These are phyloP conservation scores for Malus asiatica DNA, from an alignment of 306 rosid genomes.

Conservation along the genomic window DNA sequence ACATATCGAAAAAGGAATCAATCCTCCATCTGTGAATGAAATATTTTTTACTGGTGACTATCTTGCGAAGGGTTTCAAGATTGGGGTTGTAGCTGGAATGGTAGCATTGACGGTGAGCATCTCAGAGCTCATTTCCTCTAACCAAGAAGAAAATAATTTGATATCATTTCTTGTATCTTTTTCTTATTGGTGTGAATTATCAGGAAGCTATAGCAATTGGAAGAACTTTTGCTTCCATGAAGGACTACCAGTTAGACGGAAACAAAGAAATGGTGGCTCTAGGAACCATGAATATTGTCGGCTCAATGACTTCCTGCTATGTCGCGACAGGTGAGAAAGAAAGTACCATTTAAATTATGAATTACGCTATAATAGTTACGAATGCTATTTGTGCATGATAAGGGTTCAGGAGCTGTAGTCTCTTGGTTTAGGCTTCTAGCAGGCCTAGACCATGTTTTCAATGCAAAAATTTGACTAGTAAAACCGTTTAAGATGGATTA, in stretches of 20 bases:
- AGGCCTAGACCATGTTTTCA: not conserved
- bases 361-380: not conserved
- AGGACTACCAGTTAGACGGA: conserved; percentile 90
- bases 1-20: conserved; percentile 70
- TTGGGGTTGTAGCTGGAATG: conserved; percentile 83
- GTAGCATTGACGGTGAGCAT: conserved; percentile 76
- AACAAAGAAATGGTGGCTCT: conserved; percentile 97
- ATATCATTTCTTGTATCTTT: conserved; percentile 5
- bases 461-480: not conserved
- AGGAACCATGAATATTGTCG: conserved; percentile 86
- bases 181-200: conserved; percentile 1
- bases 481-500: not conserved
- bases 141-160: not conserved
- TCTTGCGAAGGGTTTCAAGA: conserved; percentile 66
- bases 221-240: conserved; percentile 94
- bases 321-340: conserved; percentile 86
- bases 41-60: conserved; percentile 62
- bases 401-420: not conserved
- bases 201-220: conserved; percentile 97
- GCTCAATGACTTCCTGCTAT: conserved; percentile 95
- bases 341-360: not conserved
- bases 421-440: not conserved
- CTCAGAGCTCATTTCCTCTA: conserved; percentile 15
- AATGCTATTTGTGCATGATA: not conserved
- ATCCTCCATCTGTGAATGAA: conserved; percentile 65